phyloP scores from a whole-genome alignment of 352 stramenopile species.

The Pythium myriotylum region DNA sequence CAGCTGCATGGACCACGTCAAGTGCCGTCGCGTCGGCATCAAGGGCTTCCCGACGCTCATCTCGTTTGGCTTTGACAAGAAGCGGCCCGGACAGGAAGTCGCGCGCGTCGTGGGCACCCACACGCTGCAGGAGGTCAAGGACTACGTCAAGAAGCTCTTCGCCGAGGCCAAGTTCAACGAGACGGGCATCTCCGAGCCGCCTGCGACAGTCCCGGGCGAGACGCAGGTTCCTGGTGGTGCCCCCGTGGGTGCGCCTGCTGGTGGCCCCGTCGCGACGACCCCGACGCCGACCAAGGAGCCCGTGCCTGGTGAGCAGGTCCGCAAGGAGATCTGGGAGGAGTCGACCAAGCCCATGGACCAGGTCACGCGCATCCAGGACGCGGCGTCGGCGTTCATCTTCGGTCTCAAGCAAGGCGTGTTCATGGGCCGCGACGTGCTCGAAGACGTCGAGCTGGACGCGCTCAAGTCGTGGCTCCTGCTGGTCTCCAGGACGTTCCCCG shows the following conservation, averaged over 20 bases:
- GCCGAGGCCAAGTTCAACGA: conserved; percentile 69
- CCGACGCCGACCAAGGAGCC: conserved; percentile 22
- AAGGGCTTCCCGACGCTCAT: conserved; percentile 85
- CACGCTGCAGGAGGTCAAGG: conserved; percentile 76
- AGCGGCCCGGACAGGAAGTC: conserved; percentile 59
- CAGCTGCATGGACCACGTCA: conserved; percentile 88
- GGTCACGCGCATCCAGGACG: conserved; percentile 77
- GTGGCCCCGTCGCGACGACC: background rate
- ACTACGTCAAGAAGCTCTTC: conserved; percentile 67
- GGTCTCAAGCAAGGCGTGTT: conserved; percentile 78
- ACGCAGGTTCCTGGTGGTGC: background rate
- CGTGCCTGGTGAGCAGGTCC: conserved; percentile 43
- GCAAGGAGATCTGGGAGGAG: conserved; percentile 70
- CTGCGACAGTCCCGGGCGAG: conserved; percentile 10
- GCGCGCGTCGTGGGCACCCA: conserved; percentile 78
- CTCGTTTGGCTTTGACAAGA: conserved; percentile 80
- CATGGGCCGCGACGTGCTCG: conserved; percentile 72
- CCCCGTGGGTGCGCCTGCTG: background rate
- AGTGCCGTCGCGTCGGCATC: conserved; percentile 75
- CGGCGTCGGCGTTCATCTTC: conserved; percentile 79
- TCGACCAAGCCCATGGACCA: conserved; percentile 74
- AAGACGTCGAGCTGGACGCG: conserved; percentile 76
- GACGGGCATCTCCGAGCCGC: conserved; percentile 58
- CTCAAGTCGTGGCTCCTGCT: conserved; percentile 80
- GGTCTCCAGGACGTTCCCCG: conserved; percentile 73